Percentiles rank a stretch among this genome's conserved stretches.
These are phyloP conservation scores for Monosporascus sp. DNA, from an alignment of 2,329 filamentous ascomycete species.

Conservation along the genomic window DNA sequence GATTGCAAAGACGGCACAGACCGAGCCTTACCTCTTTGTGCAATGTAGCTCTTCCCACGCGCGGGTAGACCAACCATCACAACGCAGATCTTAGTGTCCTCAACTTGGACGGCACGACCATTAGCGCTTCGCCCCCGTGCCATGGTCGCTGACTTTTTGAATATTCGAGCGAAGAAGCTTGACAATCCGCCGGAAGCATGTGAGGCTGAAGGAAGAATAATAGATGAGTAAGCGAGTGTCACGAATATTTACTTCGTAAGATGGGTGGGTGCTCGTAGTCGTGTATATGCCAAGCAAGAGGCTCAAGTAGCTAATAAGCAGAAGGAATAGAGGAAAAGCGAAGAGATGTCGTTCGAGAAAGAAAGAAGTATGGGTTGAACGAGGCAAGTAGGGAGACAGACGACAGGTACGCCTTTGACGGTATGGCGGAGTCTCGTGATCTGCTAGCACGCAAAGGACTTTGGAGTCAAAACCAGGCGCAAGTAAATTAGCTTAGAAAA, in stretches of 20 bases:
- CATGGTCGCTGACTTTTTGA: conserved; percentile 24
- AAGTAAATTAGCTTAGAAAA: not conserved
- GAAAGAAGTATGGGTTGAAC: not conserved
- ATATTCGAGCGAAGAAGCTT: conserved; percentile 4
- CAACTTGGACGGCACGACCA: conserved; percentile 75
- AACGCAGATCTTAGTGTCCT: conserved; percentile 95
- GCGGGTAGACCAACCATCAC: conserved; percentile 98
- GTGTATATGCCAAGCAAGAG: too few relatives aligned
- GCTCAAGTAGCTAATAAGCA: too few relatives aligned
- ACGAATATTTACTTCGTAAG: too few relatives aligned
- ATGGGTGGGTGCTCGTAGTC: too few relatives aligned
- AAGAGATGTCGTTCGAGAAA: too few relatives aligned
- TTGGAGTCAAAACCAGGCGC: not conserved
- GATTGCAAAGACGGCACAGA: not conserved
- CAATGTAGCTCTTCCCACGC: conserved; percentile 94
- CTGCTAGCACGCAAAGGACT: not conserved
- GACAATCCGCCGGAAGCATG: conserved; percentile 15
- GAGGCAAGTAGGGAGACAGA: not conserved
- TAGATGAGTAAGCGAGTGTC: not conserved
- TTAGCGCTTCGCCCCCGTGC: conserved; percentile 41
- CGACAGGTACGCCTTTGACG: not conserved
- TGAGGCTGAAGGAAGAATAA: conserved; percentile 8
- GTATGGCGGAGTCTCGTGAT: not conserved
- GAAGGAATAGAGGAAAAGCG: too few relatives aligned
- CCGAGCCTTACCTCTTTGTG: conserved; percentile 72